Conservation (phyloP, 2,329 filamentous ascomycete genomes). For the Hymenotorrendiella dingleyae region DNA sequence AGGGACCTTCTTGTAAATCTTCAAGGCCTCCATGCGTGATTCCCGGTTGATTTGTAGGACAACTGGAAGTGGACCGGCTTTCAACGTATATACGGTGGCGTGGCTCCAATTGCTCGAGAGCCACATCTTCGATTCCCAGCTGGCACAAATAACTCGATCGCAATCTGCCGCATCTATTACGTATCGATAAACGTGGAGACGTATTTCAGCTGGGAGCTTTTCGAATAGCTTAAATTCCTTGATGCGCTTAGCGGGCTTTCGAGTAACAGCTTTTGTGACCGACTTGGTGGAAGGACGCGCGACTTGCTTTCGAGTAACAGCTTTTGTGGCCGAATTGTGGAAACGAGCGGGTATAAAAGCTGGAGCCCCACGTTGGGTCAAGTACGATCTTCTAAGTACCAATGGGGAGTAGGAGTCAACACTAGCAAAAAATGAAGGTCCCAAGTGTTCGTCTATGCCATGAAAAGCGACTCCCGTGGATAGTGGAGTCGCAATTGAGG, state of each 20-base stretch:
- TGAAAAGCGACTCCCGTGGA: too few relatives aligned
- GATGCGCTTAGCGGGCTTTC: not conserved
- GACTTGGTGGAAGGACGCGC: not conserved
- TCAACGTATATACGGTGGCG: conserved; percentile 2
- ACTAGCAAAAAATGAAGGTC: too few relatives aligned
- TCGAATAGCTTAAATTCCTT: not conserved
- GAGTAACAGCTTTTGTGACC: not conserved
- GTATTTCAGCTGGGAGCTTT: not conserved
- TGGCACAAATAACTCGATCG: not conserved
- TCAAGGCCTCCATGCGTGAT: conserved; percentile 7
- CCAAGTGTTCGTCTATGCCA: too few relatives aligned
- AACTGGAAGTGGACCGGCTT: conserved; percentile 9
- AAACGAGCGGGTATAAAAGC: not conserved
- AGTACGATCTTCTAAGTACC: too few relatives aligned
- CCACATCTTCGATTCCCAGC: not conserved
- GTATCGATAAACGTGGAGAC: not conserved
- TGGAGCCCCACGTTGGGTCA: too few relatives aligned
- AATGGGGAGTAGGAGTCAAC: too few relatives aligned
- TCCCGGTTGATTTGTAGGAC: conserved; percentile 7
- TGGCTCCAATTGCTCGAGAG: not conserved
- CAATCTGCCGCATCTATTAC: not conserved
- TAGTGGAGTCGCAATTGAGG: too few relatives aligned
- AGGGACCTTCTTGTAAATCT: not conserved
- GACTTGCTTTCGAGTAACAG: not conserved
- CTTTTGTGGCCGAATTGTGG: not conserved